phyloP scores from a whole-genome alignment of 179 eudicot genomes.

The Pouteria campechiana region DNA sequence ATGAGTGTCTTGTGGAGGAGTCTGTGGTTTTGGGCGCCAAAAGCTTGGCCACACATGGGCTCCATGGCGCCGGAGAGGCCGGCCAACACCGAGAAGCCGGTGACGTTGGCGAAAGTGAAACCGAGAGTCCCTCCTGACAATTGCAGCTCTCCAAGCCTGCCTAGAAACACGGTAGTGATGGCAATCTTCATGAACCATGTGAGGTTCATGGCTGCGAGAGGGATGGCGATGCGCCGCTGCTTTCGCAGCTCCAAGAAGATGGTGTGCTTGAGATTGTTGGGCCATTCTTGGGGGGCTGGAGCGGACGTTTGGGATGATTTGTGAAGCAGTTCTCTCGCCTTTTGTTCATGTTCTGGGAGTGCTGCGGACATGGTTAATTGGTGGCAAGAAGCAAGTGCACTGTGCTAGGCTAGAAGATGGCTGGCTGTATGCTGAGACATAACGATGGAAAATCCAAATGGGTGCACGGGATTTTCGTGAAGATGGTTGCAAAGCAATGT shows the following conservation, averaged over 20 bases:
- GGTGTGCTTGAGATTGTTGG: not conserved
- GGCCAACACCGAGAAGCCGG: constrained; percentile 67
- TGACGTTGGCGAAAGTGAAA: constrained; percentile 80
- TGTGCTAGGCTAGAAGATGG: too few species aligned
- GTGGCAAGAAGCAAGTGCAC: too few species aligned
- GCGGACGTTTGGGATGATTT: too few species aligned
- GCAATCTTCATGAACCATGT: constrained; percentile 76
- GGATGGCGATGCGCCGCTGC: constrained; percentile 45
- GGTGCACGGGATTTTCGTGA: too few species aligned
- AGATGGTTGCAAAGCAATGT: too few species aligned
- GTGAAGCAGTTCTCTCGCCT: too few species aligned
- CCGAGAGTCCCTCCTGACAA: constrained; percentile 82
- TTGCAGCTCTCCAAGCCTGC: constrained; percentile 69
- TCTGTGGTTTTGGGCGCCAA: constrained; percentile 68
- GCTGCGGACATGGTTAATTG: too few species aligned
- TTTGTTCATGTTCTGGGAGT: too few species aligned
- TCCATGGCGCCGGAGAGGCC: constrained; percentile 89
- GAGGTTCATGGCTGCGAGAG: constrained; percentile 61
- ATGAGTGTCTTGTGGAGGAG: constrained; percentile 81
- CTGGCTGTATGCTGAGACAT: too few species aligned
- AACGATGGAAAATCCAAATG: too few species aligned
- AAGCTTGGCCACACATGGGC: constrained; percentile 90
- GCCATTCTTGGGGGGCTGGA: not conserved
- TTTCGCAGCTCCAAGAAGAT: constrained; percentile 36
- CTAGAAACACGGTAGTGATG: constrained; percentile 68